Percentiles rank a stretch among this genome's conserved stretches.
phyloP scores from a whole-genome alignment of 2,329 filamentous ascomycete genomes.

The Ophiosphaerella herpotricha region DNA sequence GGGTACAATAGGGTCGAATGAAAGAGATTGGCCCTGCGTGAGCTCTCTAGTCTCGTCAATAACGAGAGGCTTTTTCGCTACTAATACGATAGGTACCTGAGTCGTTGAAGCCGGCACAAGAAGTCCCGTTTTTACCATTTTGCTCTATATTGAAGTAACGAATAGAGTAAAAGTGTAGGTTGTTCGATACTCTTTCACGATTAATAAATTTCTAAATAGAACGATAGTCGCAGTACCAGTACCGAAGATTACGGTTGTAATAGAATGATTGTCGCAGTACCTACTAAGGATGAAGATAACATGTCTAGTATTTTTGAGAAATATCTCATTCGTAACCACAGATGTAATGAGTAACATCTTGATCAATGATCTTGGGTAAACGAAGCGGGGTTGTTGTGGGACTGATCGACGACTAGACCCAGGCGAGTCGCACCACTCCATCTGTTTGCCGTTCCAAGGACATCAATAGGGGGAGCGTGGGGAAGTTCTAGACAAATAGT shows the following conservation, averaged over 20 bases:
- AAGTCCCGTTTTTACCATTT: slow-evolving; percentile 16
- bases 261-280: no score
- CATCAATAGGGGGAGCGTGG: neutral
- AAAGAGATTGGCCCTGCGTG: slow-evolving; percentile 17
- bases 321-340: no score
- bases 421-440: slow-evolving; percentile 1
- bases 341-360: neutral
- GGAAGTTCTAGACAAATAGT: no score
- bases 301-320: no score
- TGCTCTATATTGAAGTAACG: neutral
- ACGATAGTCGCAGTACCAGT: neutral
- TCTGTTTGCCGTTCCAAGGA: neutral
- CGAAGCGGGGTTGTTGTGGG: neutral
- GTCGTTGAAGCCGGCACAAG: slow-evolving; percentile 17
- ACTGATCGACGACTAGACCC: slow-evolving; percentile 7
- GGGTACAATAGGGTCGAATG: slow-evolving; percentile 30
- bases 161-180: neutral
- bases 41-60: slow-evolving; percentile 21
- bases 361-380: neutral
- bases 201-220: neutral
- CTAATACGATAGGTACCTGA: slow-evolving; percentile 19
- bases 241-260: no score
- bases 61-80: slow-evolving; percentile 17
- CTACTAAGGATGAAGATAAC: no score
- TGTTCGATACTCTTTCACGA: no score